Base-by-base conservation (phyloP, 306 rosid species). In the Vigna mungo region DNA sequence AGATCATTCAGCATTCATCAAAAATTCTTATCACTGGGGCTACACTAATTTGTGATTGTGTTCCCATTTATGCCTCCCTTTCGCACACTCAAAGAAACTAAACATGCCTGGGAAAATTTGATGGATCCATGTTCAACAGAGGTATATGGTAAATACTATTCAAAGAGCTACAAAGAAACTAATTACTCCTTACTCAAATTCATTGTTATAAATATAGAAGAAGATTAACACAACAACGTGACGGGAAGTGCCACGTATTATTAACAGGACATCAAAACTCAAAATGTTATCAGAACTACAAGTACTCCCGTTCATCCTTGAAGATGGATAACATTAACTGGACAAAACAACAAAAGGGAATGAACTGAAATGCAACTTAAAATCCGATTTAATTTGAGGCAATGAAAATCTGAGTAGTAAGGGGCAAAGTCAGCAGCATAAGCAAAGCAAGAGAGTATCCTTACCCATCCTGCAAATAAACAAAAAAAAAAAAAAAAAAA, bases 401-500 rank as follows among this genome's bases (percentile, higher is more conserved):
- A 72, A 17, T 61, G 55, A 56, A 30, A 83, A 78, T 70, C 64
- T 48, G 51, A 60, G 66, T 49, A 47, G 32, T 79, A 6, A 18
- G 13, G 23, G 23, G 1, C 25, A 52, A 17, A 52, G 56, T 1
- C 4, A 52, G 20, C 21, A 54, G 30, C 60, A 18, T 9, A 54
- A 54, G 81, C 85, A 80, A 69, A 54, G 70, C 61, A 49, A 78
- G 72, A 72, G 88, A 20, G 49, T 6, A 49, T 36, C 56, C 91
- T 76, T 89, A 95, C 97, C 98, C 98, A 80, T 95, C 98, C 98
- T 95, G 98, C 89, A 90, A 65, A 82, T 20, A 41, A 81, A 82
- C 23, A 23, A 73, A 74, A 80, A 80, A 82, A 32, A 63, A 72
- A 74, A 23, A 69, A 23, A 73, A 74, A 80, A 80, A 82, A 32